Evolutionary conservation across 1,284 basidiomycete genomes (phyloP).

Genomic region (Sphagnurus paluster): DNA sequence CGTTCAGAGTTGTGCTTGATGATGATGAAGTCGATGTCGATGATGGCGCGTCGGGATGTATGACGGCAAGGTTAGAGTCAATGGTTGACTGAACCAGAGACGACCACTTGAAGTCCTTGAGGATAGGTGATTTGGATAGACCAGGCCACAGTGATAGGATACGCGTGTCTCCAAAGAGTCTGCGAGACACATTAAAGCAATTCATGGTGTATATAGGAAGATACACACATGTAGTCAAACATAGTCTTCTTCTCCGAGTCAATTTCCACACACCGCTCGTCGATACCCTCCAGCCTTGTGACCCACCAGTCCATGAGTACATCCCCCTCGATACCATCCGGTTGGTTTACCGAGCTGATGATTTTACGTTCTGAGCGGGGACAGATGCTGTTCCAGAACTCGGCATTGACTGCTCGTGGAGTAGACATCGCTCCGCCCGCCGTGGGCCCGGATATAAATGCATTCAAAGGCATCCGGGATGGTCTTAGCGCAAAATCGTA

Average conservation of each 20-base stretch:
- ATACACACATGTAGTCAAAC: constrained; percentile 3
- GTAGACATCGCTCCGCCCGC: constrained; percentile 43
- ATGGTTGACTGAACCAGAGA: constrained; percentile 53
- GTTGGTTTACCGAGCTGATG: constrained; percentile 34
- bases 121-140: constrained; percentile 48
- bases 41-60: constrained; percentile 32
- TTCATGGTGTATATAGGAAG: not conserved
- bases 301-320: constrained; percentile 51
- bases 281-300: constrained; percentile 33
- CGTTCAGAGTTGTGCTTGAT: constrained; percentile 38
- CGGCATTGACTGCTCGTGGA: constrained; percentile 20
- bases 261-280: constrained; percentile 48
- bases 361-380: constrained; percentile 30
- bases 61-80: constrained; percentile 44
- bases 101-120: constrained; percentile 58
- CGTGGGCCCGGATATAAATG: constrained; percentile 55
- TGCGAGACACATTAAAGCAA: too few species aligned
- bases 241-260: constrained; percentile 33
- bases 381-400: constrained; percentile 26
- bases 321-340: constrained; percentile 33
- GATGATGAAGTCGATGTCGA: constrained; percentile 4
- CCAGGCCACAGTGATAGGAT: constrained; percentile 46
- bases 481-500: constrained; percentile 50
- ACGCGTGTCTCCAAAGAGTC: constrained; percentile 21
- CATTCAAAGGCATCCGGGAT: constrained; percentile 56